phyloP scores from a whole-genome alignment of 257 asterid species.

The Solanum rostratum region DNA sequence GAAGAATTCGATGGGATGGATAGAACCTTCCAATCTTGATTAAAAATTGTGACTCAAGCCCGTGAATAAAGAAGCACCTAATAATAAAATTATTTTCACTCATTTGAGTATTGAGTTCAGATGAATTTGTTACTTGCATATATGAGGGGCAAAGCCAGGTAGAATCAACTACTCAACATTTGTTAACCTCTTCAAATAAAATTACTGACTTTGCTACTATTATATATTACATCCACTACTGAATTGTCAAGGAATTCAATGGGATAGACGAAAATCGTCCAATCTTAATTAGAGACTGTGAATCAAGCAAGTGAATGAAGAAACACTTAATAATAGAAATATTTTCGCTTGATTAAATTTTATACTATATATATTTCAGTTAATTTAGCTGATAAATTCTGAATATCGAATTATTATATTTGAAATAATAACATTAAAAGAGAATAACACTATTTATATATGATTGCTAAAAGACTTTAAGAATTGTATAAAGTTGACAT shows the following conservation, averaged over 20 bases:
- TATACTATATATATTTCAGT: not conserved
- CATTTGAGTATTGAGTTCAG: not conserved
- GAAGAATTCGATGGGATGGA: not conserved
- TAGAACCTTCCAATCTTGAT: not conserved
- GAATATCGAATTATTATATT: not conserved
- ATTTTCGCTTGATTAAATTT: too few relatives aligned
- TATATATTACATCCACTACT: not conserved
- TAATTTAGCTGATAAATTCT: not conserved
- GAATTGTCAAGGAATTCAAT: rapidly evolving
- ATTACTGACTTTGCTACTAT: not conserved
- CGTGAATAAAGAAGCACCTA: too few relatives aligned
- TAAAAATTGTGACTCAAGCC: not conserved
- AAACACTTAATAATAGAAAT: too few relatives aligned
- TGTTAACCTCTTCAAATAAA: not conserved
- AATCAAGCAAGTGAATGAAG: too few relatives aligned
- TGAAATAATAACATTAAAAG: not conserved
- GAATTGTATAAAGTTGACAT: not conserved
- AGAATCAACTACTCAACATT: not conserved
- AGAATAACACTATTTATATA: not conserved
- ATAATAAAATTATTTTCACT: too few relatives aligned
- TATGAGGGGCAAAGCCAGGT: not conserved
- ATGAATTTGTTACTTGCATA: not conserved
- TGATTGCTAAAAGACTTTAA: not conserved
- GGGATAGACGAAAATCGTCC: not conserved
- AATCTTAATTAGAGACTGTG: too few relatives aligned